Evolutionary conservation across 2,329 filamentous ascomycete genomes (phyloP), one percentile per base, ranked within the genome.

Genomic region (Colletotrichum echinochloae): DNA sequence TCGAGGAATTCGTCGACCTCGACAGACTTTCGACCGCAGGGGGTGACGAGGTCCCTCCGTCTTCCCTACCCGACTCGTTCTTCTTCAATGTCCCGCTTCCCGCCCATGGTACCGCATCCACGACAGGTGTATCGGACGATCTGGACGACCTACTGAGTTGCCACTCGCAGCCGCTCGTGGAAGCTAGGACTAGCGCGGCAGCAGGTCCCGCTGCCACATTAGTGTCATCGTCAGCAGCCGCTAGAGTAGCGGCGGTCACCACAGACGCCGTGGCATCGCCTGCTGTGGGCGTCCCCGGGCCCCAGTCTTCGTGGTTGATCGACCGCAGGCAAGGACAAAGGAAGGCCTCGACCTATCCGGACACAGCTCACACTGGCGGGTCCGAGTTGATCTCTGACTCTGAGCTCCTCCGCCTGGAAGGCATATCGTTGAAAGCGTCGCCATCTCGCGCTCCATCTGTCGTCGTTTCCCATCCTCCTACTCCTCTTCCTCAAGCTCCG

Each of bases 341-440:
- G 52, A 73, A 72, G 30, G 26, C 68, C 51, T 70, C 66, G 60
- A 65, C 72, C 66, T 71, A 73, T 73, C 72, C 72, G 70, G 72
- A 60, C 41, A 51, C 70, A 63, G 62, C 70, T 54, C 60, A 63
- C 63, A n/a, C 65, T 52, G 72, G 62, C 35, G 70, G 52, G 54
- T n/a, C 66, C 28, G 60, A 73, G 66, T 83, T 82, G 67, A 83
- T 86, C 76, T 85, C 84, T 4, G 83, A 86, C 71, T 82, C 83
- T 46, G 84, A 85, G 73, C 78, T 86, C n/a, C 79, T 84, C 11
- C 78, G 80, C 37, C 78, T 86, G 3, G 83, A 85, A 73, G 81
- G 81, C n/a, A 85, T 86, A 72, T 83, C 83, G n/a, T 74, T 85
- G 33, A 80, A 81, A 73, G 70, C 72, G 70, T 73, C 72, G 67